Evolutionary conservation across 257 asterid genomes (phyloP), one percentile per base, ranked within the genome.

Genomic region (Capsicum chinense): DNA sequence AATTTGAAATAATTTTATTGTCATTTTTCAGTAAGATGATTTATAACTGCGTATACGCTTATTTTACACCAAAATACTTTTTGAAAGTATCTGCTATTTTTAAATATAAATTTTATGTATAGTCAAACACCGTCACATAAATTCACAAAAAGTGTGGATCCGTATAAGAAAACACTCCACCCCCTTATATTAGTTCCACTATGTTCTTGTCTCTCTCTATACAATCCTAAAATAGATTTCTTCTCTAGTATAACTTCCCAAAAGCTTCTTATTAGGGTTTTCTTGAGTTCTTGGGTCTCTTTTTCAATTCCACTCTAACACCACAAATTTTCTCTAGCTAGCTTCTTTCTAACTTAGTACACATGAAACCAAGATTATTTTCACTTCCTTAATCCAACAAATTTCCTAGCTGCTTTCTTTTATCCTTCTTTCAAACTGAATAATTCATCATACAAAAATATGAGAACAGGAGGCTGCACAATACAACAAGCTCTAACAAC

Each of bases 381-480:
- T 57, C 42, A 79, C 71, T 76, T 52, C 81, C 66, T 83, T 84
- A 66, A 35, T 63, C 39, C 84, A 37, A 60, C 39, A 76, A 39
- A 71, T 73, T 79, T 85, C 66, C 82, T 59, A 81, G 63, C 85
- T 56, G 12, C 63, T 15, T 12, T n/a, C 62, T 35, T 59, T 4
- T 39, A 81, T 66, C 13, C 47, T 85, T 56, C 73, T 59, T 33
- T 17, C 3, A 10, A 37, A 87, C 2, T 47, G 79, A 82, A 26
- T 19, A 47, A 7, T 54, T 47, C 60, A 62, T 33, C 47, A 66
- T 12, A 9, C 47, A 6, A 16, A 16, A 56, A 48, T 15, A 95
- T 95, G 99, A 94, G 98, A 87, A 87, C 95, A n/a, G 93, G 94
- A 17, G 92, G 93, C 19, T 91, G 90, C 69, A 87, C 94, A 7